These are phyloP conservation scores for Lodderomyces parapsilosis DNA, from an alignment of 1,139 yeast species.

Conservation along the genomic window DNA sequence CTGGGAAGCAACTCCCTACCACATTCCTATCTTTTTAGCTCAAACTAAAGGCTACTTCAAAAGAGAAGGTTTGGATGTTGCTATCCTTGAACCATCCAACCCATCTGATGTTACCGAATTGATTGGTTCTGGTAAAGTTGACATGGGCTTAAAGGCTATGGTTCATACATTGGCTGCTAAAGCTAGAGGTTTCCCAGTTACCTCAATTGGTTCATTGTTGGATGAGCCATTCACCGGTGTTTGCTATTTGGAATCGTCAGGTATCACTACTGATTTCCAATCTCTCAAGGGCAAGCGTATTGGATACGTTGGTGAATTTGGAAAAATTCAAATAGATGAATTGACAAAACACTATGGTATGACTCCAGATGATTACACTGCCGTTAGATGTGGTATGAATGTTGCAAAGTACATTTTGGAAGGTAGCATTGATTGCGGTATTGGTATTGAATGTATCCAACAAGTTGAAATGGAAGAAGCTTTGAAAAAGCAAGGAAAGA, in stretches of 20 bases:
- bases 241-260: conserved; percentile 50
- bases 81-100: conserved; percentile 56
- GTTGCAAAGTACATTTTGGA: conserved; percentile 56
- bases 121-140: conserved; percentile 56
- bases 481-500: conserved; percentile 43
- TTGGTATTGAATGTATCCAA: conserved; percentile 60
- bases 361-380: conserved; percentile 56
- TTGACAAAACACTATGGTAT: conserved; percentile 55
- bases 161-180: conserved; percentile 60
- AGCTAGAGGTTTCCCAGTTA: conserved; percentile 58
- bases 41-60: conserved; percentile 51
- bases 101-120: conserved; percentile 61
- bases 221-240: conserved; percentile 62
- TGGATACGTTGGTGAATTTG: conserved; percentile 61
- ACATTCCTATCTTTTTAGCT: conserved; percentile 53
- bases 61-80: conserved; percentile 50
- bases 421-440: conserved; percentile 57
- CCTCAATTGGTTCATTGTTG: conserved; percentile 53
- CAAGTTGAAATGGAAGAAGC: conserved; percentile 58
- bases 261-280: conserved; percentile 50
- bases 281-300: conserved; percentile 53
- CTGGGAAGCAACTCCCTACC: conserved; percentile 61
- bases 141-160: conserved; percentile 63
- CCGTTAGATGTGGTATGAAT: conserved; percentile 63
- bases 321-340: conserved; percentile 58